These are phyloP conservation scores for Zygosaccharomyces sapae DNA, from an alignment of 1,139 yeast species.

Conservation along the genomic window DNA sequence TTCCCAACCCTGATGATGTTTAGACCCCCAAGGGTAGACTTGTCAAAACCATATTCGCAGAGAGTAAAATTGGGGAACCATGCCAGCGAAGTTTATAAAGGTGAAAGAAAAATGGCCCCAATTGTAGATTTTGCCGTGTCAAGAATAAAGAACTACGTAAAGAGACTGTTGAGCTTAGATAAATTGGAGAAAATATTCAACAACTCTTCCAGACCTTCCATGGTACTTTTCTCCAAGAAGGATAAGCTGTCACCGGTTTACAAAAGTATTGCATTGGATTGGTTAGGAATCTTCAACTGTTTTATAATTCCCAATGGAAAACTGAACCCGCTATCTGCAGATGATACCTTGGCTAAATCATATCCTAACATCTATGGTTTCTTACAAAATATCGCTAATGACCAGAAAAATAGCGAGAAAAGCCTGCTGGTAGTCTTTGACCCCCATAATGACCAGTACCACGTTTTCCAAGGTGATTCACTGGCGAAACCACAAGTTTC, in stretches of 20 bases:
- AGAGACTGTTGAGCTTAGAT: conserved; percentile 42
- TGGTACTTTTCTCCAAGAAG: conserved; percentile 46
- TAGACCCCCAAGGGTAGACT: conserved; percentile 67
- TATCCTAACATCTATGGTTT: conserved; percentile 20
- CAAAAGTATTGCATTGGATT: conserved; percentile 75
- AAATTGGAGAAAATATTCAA: conserved; percentile 38
- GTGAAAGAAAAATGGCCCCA: conserved; percentile 60
- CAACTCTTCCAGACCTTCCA: conserved; percentile 18
- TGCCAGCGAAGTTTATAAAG: conserved; percentile 62
- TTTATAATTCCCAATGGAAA: conserved; percentile 21
- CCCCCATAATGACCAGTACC: conserved; percentile 18
- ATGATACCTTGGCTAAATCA: conserved; percentile 4
- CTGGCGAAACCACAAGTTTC: conserved; percentile 23
- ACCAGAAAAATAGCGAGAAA: conserved; percentile 13
- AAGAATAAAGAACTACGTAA: conserved; percentile 69
- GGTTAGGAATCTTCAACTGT: conserved; percentile 47
- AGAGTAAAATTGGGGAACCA: conserved; percentile 38
- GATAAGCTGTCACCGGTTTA: conserved; percentile 54
- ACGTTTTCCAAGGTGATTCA: conserved; percentile 17
- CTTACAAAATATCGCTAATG: conserved; percentile 14
- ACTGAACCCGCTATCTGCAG: conserved; percentile 7
- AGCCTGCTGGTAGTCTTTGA: conserved; percentile 27
- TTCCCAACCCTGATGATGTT: conserved; percentile 80
- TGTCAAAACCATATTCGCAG: conserved; percentile 23
- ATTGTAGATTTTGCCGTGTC: conserved; percentile 56